Evolutionary conservation across 306 rosid species (phyloP).

Genomic region (Castanea crenata): DNA sequence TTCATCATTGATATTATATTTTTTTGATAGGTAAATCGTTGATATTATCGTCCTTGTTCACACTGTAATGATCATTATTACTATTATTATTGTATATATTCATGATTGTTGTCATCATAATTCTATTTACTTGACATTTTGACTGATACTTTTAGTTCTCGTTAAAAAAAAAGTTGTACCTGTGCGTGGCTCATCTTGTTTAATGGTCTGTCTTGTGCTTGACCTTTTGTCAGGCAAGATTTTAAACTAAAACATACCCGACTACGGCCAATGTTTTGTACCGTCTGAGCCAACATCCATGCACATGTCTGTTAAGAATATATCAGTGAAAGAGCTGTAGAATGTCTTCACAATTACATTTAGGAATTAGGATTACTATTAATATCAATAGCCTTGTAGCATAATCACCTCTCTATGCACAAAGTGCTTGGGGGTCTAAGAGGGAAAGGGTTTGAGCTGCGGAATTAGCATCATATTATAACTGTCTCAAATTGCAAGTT

Average conservation of each 20-base stretch:
- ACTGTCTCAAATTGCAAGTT: neutral
- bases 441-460: too few species aligned
- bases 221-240: neutral
- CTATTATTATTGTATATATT: neutral
- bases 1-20: neutral
- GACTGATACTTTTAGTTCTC: neutral
- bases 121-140: neutral
- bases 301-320: neutral
- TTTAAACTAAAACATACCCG: neutral
- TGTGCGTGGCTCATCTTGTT: conserved; percentile 17
- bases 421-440: too few species aligned
- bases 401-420: too few species aligned
- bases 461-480: too few species aligned
- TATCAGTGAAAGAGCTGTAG: neutral
- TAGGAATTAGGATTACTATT: neutral
- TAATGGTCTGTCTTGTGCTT: conserved; percentile 6
- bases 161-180: neutral
- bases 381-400: neutral
- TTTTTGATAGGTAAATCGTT: neutral
- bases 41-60: neutral
- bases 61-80: neutral
- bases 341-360: neutral
- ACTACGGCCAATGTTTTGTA: neutral
- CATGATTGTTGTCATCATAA: neutral
- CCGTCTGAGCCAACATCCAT: neutral